phyloP scores from a whole-genome alignment of 23 red algal genomes.

The Gracilaria vermiculophylla region DNA sequence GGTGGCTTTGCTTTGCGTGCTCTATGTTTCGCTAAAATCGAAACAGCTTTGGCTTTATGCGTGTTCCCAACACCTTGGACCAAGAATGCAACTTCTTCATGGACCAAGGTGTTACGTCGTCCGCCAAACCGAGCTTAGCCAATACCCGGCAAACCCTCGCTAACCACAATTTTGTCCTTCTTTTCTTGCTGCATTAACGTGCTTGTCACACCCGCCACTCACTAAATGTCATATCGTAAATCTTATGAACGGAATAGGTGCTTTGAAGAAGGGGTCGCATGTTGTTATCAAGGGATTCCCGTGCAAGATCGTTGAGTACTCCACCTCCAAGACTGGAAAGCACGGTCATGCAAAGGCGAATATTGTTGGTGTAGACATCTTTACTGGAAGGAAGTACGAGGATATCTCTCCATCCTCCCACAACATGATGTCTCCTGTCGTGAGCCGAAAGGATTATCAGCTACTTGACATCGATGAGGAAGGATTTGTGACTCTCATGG shows the following conservation, averaged over 20 bases:
- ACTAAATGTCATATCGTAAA: background rate
- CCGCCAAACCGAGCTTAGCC: too few relatives aligned
- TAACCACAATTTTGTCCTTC: background rate
- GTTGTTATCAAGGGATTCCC: conserved; percentile 98
- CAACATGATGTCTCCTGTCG: conserved; percentile 95
- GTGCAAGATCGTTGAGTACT: conserved; percentile 98
- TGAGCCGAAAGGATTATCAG: conserved; percentile 90
- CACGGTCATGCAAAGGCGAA: conserved; percentile 99
- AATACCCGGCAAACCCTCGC: background rate
- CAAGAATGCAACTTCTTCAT: background rate
- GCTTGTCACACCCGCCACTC: background rate
- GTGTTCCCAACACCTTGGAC: background rate
- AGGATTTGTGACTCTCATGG: conserved; percentile 89
- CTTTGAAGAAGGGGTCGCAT: conserved; percentile 93
- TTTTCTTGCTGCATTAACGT: background rate
- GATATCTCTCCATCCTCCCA: conserved; percentile 97
- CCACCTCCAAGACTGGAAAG: conserved; percentile 98
- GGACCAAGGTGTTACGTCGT: too few relatives aligned
- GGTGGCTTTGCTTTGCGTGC: background rate
- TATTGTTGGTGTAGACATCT: conserved; percentile 97
- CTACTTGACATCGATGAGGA: conserved; percentile 95
- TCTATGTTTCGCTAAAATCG: background rate
- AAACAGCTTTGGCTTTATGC: background rate
- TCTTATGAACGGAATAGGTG: conserved; percentile 3
- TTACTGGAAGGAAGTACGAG: conserved; percentile 96